Percentiles rank a stretch among this genome's conserved stretches.
These are phyloP conservation scores for Fusarium odoratissimum DNA, from an alignment of 2,329 filamentous ascomycete genomes.

Conservation along the genomic window DNA sequence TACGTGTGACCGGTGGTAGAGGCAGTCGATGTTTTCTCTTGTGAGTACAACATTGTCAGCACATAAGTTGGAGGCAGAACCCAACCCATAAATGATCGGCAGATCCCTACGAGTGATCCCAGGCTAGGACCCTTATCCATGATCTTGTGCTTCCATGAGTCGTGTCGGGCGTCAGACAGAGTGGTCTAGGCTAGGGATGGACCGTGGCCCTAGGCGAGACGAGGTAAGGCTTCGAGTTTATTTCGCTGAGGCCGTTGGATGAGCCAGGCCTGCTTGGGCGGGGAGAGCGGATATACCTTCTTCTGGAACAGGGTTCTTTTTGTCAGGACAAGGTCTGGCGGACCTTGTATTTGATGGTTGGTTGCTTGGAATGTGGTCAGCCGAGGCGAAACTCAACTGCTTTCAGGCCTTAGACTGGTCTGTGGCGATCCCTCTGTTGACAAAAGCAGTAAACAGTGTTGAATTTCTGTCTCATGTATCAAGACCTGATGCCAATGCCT, in stretches of 20 bases:
- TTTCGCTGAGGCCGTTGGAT: background rate
- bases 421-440: background rate
- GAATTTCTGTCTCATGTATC: background rate
- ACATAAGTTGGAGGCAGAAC: background rate
- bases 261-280: background rate
- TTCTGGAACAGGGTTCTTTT: background rate
- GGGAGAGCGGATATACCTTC: background rate
- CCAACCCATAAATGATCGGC: background rate
- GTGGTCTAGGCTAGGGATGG: background rate
- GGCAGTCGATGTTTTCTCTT: background rate
- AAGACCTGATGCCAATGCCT: background rate
- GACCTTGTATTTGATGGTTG: background rate
- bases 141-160: conserved; percentile 1
- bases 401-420: background rate
- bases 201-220: background rate
- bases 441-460: background rate
- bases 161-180: conserved; percentile 1
- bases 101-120: background rate
- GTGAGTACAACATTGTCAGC: background rate
- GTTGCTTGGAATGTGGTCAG: background rate
- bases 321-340: background rate
- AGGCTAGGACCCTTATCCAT: background rate
- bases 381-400: background rate
- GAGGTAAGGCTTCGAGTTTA: conserved; percentile 8
- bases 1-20: background rate